Evolutionary conservation across 2,329 filamentous ascomycete species (phyloP), one percentile per base, ranked within the genome.

Genomic region (Pseudopyrenochaeta lycopersici): DNA sequence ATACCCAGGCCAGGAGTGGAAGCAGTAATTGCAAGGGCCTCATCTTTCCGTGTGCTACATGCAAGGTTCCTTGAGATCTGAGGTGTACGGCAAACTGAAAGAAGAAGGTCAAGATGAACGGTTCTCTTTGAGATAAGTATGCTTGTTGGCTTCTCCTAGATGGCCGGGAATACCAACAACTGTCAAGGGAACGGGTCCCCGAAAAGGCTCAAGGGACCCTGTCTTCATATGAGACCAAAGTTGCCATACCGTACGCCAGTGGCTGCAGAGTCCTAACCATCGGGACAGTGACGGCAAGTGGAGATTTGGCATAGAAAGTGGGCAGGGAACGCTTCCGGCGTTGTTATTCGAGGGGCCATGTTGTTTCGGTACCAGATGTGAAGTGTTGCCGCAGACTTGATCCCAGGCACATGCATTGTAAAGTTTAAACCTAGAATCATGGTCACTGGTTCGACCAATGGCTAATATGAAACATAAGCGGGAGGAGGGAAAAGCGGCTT

Each of bases 11-110:
- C 48, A 66, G 46, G 42, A 61, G 49, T 11, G 59, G 48, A 33
- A 66, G 55, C 14, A 66, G 35, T 29, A 58, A 48, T 30, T 61
- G 61, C 31, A 60, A n/a, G 9, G 32, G 41, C 52, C 50, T 64
- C 63, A 66, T 66, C 31, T 40, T 58, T 43, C 40, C 35, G 54
- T 29, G 43, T 35, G 35, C 36, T 49, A 27, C 15, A 42, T 18
- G 35, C 47, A 40, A 41, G 9, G 23, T 4, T 33, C 35, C 41
- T 52, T 40, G 23, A 31, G 15, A 32, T 17, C 17, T 20, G 42
- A 42, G 31, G 18, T 39, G 20, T 20, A 45, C 20, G 36, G 43
- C 30, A 49, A 40, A 49, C 9, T n/a, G 30, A 44, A 33, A 23
- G 14, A 31, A 33, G 27, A 43, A 43, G 30, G 32, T 4, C 17